phyloP scores from a whole-genome alignment of 2,329 filamentous ascomycete genomes.

The Passalora sequoiae region DNA sequence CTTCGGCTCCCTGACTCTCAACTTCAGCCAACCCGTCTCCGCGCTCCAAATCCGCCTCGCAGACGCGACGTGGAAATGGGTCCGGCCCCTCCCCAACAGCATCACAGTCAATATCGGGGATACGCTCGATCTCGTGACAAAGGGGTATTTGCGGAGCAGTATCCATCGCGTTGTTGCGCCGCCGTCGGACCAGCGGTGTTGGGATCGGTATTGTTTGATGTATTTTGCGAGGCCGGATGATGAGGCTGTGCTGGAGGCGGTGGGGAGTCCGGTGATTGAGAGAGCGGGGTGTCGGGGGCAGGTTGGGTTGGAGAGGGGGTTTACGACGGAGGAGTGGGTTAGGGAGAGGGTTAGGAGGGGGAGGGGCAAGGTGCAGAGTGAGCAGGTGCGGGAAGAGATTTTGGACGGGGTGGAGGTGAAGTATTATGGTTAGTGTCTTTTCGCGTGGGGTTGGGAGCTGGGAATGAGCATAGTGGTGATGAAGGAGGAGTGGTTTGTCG shows the following conservation, averaged over 20 bases:
- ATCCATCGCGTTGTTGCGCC: constrained; percentile 46
- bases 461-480: no score
- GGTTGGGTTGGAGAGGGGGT: constrained; percentile 1
- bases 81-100: constrained; percentile 32
- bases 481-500: no score
- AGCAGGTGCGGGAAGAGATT: constrained; percentile 4
- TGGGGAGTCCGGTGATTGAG: constrained; percentile 11
- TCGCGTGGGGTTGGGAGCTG: no score
- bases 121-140: constrained; percentile 33
- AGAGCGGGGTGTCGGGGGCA: constrained; percentile 4
- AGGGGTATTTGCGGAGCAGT: constrained; percentile 42
- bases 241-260: constrained; percentile 8
- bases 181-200: constrained; percentile 41
- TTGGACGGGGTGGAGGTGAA: constrained; percentile 4
- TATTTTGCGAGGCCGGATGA: constrained; percentile 33
- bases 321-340: constrained; percentile 4
- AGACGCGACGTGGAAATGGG: constrained; percentile 16
- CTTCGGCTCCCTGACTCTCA: constrained; percentile 38
- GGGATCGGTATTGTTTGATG: constrained; percentile 37
- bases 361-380: constrained; percentile 3
- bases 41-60: constrained; percentile 13
- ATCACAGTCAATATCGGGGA: constrained; percentile 38
- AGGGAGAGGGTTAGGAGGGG: neutral
- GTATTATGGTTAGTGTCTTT: neutral
- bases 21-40: constrained; percentile 15